Base-by-base conservation (phyloP, 805 yeast genomes). In the Cyberlindnera mycetangii region DNA sequence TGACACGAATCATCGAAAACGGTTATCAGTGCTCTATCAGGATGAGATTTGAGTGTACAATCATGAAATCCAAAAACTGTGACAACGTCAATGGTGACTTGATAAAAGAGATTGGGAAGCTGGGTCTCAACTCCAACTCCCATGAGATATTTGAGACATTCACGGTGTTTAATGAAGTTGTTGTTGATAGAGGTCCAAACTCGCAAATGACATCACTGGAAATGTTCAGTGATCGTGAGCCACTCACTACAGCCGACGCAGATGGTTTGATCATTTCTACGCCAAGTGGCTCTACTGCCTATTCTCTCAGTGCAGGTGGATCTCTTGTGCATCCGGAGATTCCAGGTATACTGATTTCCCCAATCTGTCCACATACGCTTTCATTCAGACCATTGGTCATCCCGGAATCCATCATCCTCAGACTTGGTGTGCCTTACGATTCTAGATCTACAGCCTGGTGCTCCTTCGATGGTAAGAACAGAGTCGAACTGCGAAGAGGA, bases 261-360 rank as follows among this genome's bases (percentile, higher is more conserved):
- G 88, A 81, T 60, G 88, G 88, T 2, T 62, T 79, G 11, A 78
- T 79, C 11, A 74, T 79, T 36, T 72, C 84, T 3, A 78, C 87
- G 0, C 87, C 88, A 7, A 79, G 84, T 16, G 88, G 88, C 0
- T 78, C 83, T 4, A 76, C 82, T 0, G 82, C 82, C 2, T 76
- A 76, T 53, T 73, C 79, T 1, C 61, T 76, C 34, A 68, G 76
- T 38, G 70, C 78, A 7, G 81, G 82, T 14, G 82, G 82, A 0
- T 68, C 79, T 24, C 68, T 76, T 32, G 75, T 74, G 4, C 80
- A 76, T 51, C 81, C 82, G 2, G 67, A 69, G 49, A 76, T 76
- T 17, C 76, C 77, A 9, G 78, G 80, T 40, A 71, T 75, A n/a
- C 61, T 76, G 33, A 60, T 76, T n/a, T 75, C 80, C 1, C 81